phyloP scores from a whole-genome alignment of 176 grass and related monocot genomes.

The Oryza glumipatula region DNA sequence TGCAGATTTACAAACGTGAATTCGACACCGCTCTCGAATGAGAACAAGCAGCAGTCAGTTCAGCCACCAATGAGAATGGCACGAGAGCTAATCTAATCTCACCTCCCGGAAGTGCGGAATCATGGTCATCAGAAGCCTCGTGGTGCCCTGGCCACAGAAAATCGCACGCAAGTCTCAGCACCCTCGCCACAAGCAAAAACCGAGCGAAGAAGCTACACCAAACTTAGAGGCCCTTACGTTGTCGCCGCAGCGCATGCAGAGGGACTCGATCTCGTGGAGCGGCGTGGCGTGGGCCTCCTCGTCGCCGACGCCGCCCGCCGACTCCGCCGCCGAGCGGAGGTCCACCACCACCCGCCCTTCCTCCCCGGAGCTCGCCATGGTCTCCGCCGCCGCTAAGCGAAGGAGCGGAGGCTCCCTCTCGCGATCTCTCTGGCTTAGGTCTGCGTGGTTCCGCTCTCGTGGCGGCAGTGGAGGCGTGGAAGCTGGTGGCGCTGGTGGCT shows the following conservation, averaged over 20 bases:
- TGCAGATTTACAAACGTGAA: slow-evolving; percentile 45
- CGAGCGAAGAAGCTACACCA: background rate
- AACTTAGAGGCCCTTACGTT: slow-evolving; percentile 59
- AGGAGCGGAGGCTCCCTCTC: background rate
- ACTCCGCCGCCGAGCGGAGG: slow-evolving; percentile 71
- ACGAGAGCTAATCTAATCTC: background rate
- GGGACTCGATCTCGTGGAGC: slow-evolving; percentile 86
- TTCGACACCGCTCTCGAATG: background rate
- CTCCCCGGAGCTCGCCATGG: slow-evolving; percentile 62
- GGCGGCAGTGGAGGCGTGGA: background rate
- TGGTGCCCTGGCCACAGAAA: slow-evolving; percentile 54
- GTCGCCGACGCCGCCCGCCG: slow-evolving; percentile 23
- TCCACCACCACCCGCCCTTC: slow-evolving; percentile 53
- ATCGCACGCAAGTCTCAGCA: slow-evolving; percentile 14
- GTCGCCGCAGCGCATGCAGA: slow-evolving; percentile 91
- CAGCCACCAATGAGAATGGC: background rate
- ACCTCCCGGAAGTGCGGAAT: slow-evolving; percentile 98
- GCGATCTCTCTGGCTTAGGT: background rate
- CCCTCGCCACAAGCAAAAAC: background rate
- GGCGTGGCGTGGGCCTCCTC: slow-evolving; percentile 55
- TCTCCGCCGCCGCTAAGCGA: background rate
- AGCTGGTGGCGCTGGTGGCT: background rate
- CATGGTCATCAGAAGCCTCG: slow-evolving; percentile 73
- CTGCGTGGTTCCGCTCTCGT: background rate
- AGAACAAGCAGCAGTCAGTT: background rate